Conservation (phyloP, 768 basidiomycete genomes). For the Rhizopogon sp. region DNA sequence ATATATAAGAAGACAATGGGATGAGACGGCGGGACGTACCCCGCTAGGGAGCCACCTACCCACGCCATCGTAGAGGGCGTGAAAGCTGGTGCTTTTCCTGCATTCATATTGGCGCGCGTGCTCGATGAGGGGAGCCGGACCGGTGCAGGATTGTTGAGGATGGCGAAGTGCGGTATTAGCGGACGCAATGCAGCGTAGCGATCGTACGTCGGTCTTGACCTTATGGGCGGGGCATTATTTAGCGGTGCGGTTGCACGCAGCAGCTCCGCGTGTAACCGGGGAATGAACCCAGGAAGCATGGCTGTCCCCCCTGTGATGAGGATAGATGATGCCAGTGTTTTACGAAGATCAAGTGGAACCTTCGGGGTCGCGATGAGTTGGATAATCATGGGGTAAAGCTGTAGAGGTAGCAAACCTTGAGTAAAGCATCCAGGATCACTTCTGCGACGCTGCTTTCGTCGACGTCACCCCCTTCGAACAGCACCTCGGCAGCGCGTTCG, state of each 20-base stretch:
- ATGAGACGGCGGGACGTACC: constrained; percentile 44
- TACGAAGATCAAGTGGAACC: constrained; percentile 89
- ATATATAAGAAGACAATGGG: background rate
- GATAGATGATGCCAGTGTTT: constrained; percentile 77
- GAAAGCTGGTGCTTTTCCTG: constrained; percentile 87
- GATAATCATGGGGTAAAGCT: background rate
- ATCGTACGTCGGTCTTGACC: constrained; percentile 52
- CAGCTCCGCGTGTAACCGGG: constrained; percentile 78
- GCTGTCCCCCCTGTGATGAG: constrained; percentile 86
- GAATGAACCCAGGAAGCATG: constrained; percentile 90
- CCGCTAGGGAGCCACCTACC: constrained; percentile 92
- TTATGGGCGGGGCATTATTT: constrained; percentile 24
- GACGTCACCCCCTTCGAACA: constrained; percentile 87
- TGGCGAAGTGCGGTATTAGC: constrained; percentile 67
- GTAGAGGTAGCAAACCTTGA: constrained; percentile 49
- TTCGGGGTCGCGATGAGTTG: constrained; percentile 22
- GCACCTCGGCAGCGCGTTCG: constrained; percentile 84
- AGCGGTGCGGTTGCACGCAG: constrained; percentile 52
- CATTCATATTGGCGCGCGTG: constrained; percentile 51
- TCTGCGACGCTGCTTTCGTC: constrained; percentile 85
- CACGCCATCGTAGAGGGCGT: constrained; percentile 76
- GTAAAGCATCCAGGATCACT: constrained; percentile 68
- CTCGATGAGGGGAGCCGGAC: constrained; percentile 38
- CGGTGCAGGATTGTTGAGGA: constrained; percentile 81
- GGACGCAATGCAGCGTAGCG: constrained; percentile 72